Evolutionary conservation across 1,284 basidiomycete species (phyloP).

Genomic region (Papiliotrema terrestris): DNA sequence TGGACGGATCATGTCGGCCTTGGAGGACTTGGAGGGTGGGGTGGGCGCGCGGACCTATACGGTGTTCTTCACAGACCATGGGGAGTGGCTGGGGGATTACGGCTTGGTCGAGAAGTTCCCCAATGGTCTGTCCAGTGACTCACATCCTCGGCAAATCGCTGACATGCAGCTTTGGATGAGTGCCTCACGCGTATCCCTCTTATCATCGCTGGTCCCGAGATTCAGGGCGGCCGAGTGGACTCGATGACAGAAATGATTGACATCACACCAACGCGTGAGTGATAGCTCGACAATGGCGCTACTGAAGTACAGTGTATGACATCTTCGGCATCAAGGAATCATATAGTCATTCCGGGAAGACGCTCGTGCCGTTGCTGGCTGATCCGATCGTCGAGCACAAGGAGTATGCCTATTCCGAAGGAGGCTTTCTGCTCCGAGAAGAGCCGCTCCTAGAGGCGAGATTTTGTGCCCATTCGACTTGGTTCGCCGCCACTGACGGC

Average conservation of each 20-base stretch:
- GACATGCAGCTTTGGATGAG: too few relatives aligned
- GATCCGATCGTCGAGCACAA: background rate
- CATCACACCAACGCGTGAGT: slow-evolving; percentile 2
- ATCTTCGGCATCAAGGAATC: slow-evolving; percentile 4
- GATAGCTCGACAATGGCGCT: background rate
- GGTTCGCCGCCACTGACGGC: background rate
- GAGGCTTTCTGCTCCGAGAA: slow-evolving; percentile 7
- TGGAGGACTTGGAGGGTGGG: background rate
- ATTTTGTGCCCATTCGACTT: too few relatives aligned
- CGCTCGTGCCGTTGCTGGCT: background rate
- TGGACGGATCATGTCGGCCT: background rate
- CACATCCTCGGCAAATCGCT: too few relatives aligned
- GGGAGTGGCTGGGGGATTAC: slow-evolving; percentile 7
- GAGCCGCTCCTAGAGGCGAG: slow-evolving; percentile 5
- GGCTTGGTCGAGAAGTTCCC: slow-evolving; percentile 11
- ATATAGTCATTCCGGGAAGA: slow-evolving; percentile 8
- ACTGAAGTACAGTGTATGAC: background rate
- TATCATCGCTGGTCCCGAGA: too few relatives aligned
- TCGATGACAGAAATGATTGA: slow-evolving; percentile 10
- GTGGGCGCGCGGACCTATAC: slow-evolving; percentile 8
- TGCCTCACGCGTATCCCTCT: too few relatives aligned
- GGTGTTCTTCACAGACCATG: slow-evolving; percentile 12
- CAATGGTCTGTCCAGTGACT: background rate
- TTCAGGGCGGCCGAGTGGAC: background rate
- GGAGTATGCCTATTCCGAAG: slow-evolving; percentile 7